Conservation (phyloP, 176 grass and related monocot species). For the Avena eriantha region DNA sequence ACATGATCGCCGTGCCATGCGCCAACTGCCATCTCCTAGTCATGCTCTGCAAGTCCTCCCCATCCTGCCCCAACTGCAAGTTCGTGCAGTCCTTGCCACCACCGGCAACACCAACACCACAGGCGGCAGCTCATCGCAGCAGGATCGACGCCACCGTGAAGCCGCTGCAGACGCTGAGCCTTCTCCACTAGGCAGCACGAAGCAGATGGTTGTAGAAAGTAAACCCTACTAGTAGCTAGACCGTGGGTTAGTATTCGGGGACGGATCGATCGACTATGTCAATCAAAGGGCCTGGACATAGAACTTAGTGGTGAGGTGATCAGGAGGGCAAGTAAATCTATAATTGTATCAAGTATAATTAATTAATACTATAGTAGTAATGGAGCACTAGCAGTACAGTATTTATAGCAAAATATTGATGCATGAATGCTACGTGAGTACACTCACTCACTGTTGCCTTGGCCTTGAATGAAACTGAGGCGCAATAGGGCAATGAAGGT, state of each 20-base stretch:
- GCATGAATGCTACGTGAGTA: constrained; percentile 19
- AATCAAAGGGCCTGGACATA: constrained; percentile 35
- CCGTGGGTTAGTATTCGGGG: constrained; percentile 30
- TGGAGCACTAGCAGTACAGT: constrained; percentile 27
- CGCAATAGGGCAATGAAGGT: constrained; percentile 46
- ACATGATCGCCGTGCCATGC: constrained; percentile 87
- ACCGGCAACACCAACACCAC: background rate
- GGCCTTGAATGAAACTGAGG: constrained; percentile 59
- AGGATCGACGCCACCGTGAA: constrained; percentile 54
- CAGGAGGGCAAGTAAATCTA: constrained; percentile 27
- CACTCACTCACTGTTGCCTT: constrained; percentile 18
- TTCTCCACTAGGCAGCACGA: constrained; percentile 74
- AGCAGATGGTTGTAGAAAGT: constrained; percentile 54
- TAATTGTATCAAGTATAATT: constrained; percentile 38
- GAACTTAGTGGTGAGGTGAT: background rate
- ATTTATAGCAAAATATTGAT: background rate
- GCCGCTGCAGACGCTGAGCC: constrained; percentile 81
- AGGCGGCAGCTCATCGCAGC: constrained; percentile 29
- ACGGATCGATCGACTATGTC: constrained; percentile 14
- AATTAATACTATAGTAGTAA: constrained; percentile 20
- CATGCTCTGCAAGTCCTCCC: constrained; percentile 83
- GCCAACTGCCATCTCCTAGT: constrained; percentile 89
- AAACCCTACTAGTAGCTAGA: constrained; percentile 30
- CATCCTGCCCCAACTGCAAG: constrained; percentile 95
- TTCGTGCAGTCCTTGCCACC: constrained; percentile 59